A percentile compares a stretch with the other conserved stretches of the same genome.
Conservation (phyloP, 805 yeast species). For the Candida alai region DNA sequence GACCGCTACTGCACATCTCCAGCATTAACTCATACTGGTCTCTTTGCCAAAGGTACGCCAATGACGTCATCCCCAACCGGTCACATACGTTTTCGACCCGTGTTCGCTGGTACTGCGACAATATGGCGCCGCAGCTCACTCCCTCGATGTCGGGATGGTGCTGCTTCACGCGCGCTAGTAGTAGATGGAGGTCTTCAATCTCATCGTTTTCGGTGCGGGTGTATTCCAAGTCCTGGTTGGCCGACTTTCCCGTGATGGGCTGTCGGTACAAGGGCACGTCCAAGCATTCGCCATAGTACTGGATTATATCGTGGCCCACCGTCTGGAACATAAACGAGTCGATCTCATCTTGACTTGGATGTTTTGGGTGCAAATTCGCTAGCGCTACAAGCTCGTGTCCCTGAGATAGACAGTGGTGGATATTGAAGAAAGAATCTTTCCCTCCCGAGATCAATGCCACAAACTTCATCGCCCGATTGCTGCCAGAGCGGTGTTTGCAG, state of each 20-base stretch:
- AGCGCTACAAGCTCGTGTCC: slow-evolving; percentile 86
- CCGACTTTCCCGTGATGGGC: slow-evolving; percentile 58
- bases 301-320: slow-evolving; percentile 82
- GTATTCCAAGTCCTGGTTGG: slow-evolving; percentile 68
- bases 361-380: slow-evolving; percentile 64
- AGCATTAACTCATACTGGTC: slow-evolving; percentile 74
- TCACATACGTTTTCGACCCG: slow-evolving; percentile 89
- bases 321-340: slow-evolving; percentile 98
- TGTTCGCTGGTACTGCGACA: slow-evolving; percentile 92
- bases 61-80: slow-evolving; percentile 60
- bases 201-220: slow-evolving; percentile 69
- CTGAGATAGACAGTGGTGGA: slow-evolving; percentile 76
- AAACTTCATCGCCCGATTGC: slow-evolving; percentile 63
- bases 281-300: slow-evolving; percentile 61
- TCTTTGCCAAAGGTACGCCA: slow-evolving; percentile 89
- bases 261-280: slow-evolving; percentile 78
- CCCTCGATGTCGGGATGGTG: slow-evolving; percentile 73
- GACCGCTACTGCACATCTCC: slow-evolving; percentile 66
- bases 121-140: slow-evolving; percentile 93
- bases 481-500: neutral
- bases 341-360: slow-evolving; percentile 50
- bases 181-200: slow-evolving; percentile 70
- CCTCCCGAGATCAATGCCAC: slow-evolving; percentile 94
- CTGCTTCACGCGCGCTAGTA: slow-evolving; percentile 46
- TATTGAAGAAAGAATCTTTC: slow-evolving; percentile 89